Evolutionary conservation across 305 asterid species (phyloP), one percentile per base, ranked within the genome.

Genomic region (Solanum hybrid): DNA sequence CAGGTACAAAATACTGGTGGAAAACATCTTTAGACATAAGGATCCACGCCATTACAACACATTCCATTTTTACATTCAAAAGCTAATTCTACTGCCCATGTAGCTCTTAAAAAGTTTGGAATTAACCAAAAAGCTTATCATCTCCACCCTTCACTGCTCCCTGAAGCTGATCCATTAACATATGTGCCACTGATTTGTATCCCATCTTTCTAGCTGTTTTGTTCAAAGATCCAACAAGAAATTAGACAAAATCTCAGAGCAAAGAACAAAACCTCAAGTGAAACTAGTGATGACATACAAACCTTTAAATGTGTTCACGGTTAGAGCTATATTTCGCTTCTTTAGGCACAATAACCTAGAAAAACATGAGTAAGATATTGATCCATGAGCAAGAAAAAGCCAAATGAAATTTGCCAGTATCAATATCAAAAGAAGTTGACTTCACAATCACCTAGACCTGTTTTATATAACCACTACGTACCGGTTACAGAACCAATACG

Each of bases 401-500:
- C 40, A 88, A 40, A 46, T 88, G 84, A 35, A 72, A 10, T 26
- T 27, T 26, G 32, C 34, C 14, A 20, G 29, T 72, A 80, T 40
- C 24, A 40, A 10, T 40, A 80, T 40, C n/a, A 80, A 80, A 80
- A 80, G 34, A 24, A 72, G 22, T 73, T 31, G 10, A 7, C 24
- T 56, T 56, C 69, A 56, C 69, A 56, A 56, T 56, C 69, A 82
- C 71, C 69, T 38, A 81, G 24, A 14, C 86, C 36, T 40, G n/a
- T 81, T 40, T 10, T 38, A 40, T 38, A 24, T 38, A 24, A 81
- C 14, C 71, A 42, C 37, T 9, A 29, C 16, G 4, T 92, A 96
- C 99, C 98, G 95, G 93, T 96, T 96, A 85, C 98, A 95, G 91
- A 96, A 95, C 99, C 99, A 95, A 89, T 93, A 94, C 75, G 96